Conservation (phyloP, 257 asterid genomes). For the Nicotiana tabacum region DNA sequence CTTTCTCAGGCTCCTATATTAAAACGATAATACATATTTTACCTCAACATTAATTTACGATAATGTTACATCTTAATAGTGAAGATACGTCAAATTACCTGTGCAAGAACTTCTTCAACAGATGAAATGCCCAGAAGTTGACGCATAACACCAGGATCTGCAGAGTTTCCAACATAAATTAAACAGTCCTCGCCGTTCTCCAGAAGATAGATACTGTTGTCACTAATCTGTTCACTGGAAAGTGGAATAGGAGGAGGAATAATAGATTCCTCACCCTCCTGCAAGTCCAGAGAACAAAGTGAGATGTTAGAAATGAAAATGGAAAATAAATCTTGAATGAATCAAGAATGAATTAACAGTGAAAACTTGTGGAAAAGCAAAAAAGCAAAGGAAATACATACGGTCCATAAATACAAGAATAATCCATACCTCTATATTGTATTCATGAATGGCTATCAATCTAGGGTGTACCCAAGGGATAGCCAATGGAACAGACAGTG, state of each 20-base stretch:
- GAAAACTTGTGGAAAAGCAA: neutral
- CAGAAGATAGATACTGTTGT: slow-evolving; percentile 82
- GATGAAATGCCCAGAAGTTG: slow-evolving; percentile 72
- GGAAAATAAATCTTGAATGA: neutral
- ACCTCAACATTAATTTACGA: no score
- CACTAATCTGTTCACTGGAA: slow-evolving; percentile 62
- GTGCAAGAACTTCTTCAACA: slow-evolving; percentile 64
- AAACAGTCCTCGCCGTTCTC: slow-evolving; percentile 94
- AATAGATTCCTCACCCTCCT: slow-evolving; percentile 64
- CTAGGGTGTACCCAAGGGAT: slow-evolving; percentile 86
- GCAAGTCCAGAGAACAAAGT: slow-evolving; percentile 17
- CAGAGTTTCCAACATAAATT: slow-evolving; percentile 69
- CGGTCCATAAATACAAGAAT: no score
- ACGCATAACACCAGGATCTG: slow-evolving; percentile 37
- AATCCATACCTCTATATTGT: slow-evolving; percentile 52
- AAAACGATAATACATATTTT: no score
- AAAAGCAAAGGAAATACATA: neutral
- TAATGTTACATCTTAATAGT: neutral
- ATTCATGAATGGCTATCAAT: slow-evolving; percentile 82
- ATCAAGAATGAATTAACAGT: neutral
- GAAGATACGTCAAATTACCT: slow-evolving; percentile 35
- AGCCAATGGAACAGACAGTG: slow-evolving; percentile 73
- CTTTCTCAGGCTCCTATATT: no score
- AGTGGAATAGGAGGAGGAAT: slow-evolving; percentile 72
- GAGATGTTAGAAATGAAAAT: neutral